These are phyloP conservation scores for Penicillium simplicissimum DNA, from an alignment of 495 filamentous ascomycete genomes.

Conservation along the genomic window DNA sequence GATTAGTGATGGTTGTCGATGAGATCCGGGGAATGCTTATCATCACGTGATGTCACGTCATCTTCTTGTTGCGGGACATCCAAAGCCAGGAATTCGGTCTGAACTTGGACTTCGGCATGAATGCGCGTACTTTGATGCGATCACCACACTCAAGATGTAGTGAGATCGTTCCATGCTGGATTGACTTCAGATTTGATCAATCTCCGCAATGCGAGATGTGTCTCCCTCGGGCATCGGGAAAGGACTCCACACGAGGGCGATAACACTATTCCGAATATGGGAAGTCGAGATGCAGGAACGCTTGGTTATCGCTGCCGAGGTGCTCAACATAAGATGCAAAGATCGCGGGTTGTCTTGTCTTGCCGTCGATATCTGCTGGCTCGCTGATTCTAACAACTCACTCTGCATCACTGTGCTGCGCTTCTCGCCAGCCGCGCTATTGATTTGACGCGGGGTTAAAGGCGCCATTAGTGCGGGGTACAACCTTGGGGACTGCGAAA, in stretches of 20 bases:
- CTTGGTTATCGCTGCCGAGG: not conserved
- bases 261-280: constrained; percentile 12
- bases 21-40: constrained; percentile 13
- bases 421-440: not conserved
- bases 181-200: not conserved
- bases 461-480: constrained; percentile 3
- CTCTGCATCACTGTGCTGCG: not conserved
- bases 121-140: not conserved
- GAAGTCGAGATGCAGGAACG: constrained; percentile 16
- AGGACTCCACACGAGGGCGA: constrained; percentile 1
- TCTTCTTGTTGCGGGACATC: not conserved
- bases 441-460: not conserved
- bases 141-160: not conserved
- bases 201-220: not conserved
- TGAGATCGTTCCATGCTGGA: not conserved
- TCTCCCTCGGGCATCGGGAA: too few relatives aligned
- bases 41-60: constrained; percentile 19
- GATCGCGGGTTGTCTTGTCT: not conserved
- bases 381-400: not conserved
- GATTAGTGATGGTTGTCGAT: constrained; percentile 3
- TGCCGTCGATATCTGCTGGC: not conserved
- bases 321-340: not conserved
- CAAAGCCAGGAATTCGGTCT: not conserved
- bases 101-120: not conserved
- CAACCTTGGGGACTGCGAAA: not conserved